These are phyloP conservation scores for Schoenoplectus tabernaemontani DNA, from an alignment of 202 grass and related monocot species.

Conservation along the genomic window DNA sequence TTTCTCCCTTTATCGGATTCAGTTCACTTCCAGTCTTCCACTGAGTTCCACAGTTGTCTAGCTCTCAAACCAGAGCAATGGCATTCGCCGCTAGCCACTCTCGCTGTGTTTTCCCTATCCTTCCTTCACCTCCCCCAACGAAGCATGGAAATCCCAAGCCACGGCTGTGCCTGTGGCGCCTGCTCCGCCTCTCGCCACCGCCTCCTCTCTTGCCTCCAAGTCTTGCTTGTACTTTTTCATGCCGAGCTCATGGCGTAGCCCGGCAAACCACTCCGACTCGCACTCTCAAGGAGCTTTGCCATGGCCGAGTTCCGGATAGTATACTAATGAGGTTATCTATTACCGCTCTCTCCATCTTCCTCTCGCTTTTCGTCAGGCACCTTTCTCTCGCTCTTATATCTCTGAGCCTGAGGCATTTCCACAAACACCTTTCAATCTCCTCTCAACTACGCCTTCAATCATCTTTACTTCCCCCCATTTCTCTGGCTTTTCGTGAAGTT, in stretches of 20 bases:
- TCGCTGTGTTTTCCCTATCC: background rate
- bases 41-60: too few relatives aligned
- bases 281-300: conserved; percentile 61
- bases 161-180: background rate
- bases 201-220: background rate
- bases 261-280: background rate
- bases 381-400: background rate
- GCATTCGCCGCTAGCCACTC: background rate
- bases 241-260: background rate
- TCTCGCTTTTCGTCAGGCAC: background rate
- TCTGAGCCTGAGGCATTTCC: background rate
- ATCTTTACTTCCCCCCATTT: background rate
- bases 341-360: background rate
- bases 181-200: background rate
- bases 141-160: background rate
- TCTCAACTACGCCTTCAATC: background rate
- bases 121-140: background rate
- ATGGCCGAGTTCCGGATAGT: conserved; percentile 50
- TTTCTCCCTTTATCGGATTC: too few relatives aligned
- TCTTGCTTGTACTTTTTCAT: background rate
- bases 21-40: too few relatives aligned
- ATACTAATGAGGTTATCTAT: conserved; percentile 43
- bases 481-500: background rate
- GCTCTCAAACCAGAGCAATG: background rate
- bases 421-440: background rate